Evolutionary conservation across 257 asterid species (phyloP).

Genomic region (Voacanga thouarsii): DNA sequence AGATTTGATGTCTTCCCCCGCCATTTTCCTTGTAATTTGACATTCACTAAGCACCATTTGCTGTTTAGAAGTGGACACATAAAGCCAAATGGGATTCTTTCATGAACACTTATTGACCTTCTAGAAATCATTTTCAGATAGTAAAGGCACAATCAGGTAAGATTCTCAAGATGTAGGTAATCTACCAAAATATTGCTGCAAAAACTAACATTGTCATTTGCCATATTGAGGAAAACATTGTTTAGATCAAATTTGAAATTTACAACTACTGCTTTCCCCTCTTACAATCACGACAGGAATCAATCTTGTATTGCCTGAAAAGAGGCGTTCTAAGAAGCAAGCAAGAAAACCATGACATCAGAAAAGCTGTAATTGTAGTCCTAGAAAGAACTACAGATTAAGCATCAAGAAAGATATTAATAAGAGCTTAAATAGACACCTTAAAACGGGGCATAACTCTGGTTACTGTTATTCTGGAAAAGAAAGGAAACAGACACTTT

Average conservation of each 20-base stretch:
- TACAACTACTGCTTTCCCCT: neutral
- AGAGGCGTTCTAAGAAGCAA: neutral
- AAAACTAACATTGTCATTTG: neutral
- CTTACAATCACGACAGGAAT: neutral
- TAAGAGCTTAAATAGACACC: neutral
- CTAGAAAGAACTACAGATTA: neutral
- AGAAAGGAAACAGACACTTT: conserved; percentile 16
- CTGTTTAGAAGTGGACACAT: neutral
- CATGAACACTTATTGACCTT: too few relatives aligned
- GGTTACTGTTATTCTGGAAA: conserved; percentile 2
- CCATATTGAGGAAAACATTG: neutral
- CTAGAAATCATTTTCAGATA: neutral
- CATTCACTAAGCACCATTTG: neutral
- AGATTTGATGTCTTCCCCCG: neutral
- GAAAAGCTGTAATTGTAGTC: neutral
- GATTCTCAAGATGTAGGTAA: neutral
- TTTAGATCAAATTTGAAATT: neutral
- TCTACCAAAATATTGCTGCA: neutral
- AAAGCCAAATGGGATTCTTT: neutral
- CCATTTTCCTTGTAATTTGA: neutral
- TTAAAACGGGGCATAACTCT: neutral
- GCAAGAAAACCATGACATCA: neutral
- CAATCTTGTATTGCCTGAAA: neutral
- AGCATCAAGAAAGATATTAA: neutral
- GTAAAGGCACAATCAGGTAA: neutral